Conservation (phyloP, 23 red algal species). For the Gracilaria gracilis region DNA sequence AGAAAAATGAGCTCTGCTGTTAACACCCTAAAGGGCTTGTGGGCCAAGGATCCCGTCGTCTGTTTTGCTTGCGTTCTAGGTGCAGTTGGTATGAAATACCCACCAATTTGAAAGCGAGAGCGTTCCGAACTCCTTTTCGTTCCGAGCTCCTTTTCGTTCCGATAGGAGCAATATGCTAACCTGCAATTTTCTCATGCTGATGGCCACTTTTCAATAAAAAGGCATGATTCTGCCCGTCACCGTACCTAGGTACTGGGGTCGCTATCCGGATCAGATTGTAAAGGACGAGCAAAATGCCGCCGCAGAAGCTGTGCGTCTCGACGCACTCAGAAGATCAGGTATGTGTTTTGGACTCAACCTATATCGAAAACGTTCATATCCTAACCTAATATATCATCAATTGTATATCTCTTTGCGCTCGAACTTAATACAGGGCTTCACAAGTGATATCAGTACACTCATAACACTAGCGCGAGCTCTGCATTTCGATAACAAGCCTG, state of each 20-base stretch:
- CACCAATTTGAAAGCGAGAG: neutral
- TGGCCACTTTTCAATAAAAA: neutral
- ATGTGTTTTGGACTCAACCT: neutral
- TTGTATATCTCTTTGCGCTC: no score
- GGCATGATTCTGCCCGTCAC: slow-evolving; percentile 36
- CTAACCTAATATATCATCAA: neutral
- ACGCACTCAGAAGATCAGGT: slow-evolving; percentile 64
- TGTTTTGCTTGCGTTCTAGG: slow-evolving; percentile 53
- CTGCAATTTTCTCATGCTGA: neutral
- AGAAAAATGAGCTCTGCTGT: slow-evolving; percentile 13
- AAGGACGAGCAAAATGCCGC: slow-evolving; percentile 39
- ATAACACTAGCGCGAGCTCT: no score
- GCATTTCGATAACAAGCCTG: no score
- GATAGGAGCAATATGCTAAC: neutral
- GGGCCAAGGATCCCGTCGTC: slow-evolving; percentile 70
- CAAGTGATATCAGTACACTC: no score
- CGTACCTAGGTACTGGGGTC: slow-evolving; percentile 58
- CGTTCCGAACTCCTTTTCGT: neutral
- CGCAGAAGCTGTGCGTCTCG: slow-evolving; percentile 9
- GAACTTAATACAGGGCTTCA: no score
- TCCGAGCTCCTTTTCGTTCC: neutral
- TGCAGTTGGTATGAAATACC: slow-evolving; percentile 39
- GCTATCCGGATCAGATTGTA: slow-evolving; percentile 49
- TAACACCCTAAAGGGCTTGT: neutral
- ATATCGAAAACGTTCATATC: neutral